Evolutionary conservation across 2,329 filamentous ascomycete genomes (phyloP), one percentile per base, ranked within the genome.

Genomic region (Fusarium sp.): DNA sequence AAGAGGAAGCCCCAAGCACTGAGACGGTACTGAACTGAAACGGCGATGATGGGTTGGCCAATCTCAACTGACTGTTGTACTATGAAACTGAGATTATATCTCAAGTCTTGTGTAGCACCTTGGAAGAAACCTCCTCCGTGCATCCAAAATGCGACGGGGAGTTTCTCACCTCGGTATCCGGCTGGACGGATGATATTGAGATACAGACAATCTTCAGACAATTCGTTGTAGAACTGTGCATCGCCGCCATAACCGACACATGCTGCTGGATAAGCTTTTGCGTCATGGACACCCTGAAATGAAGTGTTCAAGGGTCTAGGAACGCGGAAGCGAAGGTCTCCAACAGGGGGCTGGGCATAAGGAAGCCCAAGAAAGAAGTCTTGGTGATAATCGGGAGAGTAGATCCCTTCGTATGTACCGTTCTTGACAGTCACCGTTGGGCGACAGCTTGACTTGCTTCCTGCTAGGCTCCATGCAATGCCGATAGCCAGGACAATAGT

Each of bases 51-150:
- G 3, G 70, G 69, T 48, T 82, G 80, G 52, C 80, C 80, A 18
- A 82, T 82, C 5, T 75, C 64, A 3, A 57, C 44, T 5, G 58
- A 81, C 76, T 15, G 81, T 79, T 58, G 81, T 3, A 91, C 85
- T 35, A 90, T 83, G 61, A 84, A 86, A 16, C 84, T 86, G 50
- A 89, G 79, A 72, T 91, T 90, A 75, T 91, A 91, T 26, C 86
- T 80, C 21, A 80, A 72, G 57, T 87, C 83, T 66, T 69, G 21
- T 71, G 79, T 53, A 7, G 80, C 80, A 4, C 85, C 86, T 70
- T 65, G 55, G 12, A 28, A 56, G 20, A 58, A 83, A 6, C 80
- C 82, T 37, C 83, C 83, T 33, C 82, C 71, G 20, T 75, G 69
- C 3, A 75, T 71, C 62, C 61, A 75, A 8, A 74, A 53, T 0